Evolutionary conservation across 768 basidiomycete species (phyloP), one percentile per base, ranked within the genome.

Genomic region (Amylocystis lapponica): DNA sequence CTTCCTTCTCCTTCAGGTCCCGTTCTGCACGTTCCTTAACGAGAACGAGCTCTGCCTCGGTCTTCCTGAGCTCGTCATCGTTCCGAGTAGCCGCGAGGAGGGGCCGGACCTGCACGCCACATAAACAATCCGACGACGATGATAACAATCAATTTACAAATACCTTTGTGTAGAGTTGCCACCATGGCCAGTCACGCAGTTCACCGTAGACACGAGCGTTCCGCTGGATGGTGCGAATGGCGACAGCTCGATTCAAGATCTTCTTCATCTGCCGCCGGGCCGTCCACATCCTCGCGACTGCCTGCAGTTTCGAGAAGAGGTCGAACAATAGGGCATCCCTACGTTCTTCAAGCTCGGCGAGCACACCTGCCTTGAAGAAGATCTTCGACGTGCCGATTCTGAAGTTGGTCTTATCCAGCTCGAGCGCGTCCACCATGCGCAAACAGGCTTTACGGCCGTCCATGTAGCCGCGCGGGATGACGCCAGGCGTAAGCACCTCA

Each of bases 291-390:
- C 93, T 73, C 3, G 88, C 85, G 1, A 78, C 71, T 0, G 96
- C 89, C 60, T 99, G 96, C 30, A 99, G 62, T 27, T 80, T 76
- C 10, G 89, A 83, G 65, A 98, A 95, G 35, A 96, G 71, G 48
- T 92, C 92, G 50, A 79, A 94, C 17, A 99, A 63, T n/a, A 91
- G 66, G 11, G 78, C 72, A 62, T 99, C 95, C 13, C 95, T 70
- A 11, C 90, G 75, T 53, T 97, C 96, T 61, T 98, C 96, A 8
- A 98, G 75, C 54, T 95, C 95, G 25, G 96, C 96, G 13, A 99
- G 75, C 3, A 96, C 91, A 3, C 95, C 94, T 2, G 96, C 94
- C 60, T 98, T 98, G 79, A 99, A 98, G 71, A 98, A 99, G 47
- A 97, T 88, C 67, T 99, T 99, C 27, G 92, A 95, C 0, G 89